A percentile compares a stretch with the other conserved stretches of the same genome.
phyloP scores from a whole-genome alignment of 371 early-diverging fungal species.

The Lichtheimia ornata region DNA sequence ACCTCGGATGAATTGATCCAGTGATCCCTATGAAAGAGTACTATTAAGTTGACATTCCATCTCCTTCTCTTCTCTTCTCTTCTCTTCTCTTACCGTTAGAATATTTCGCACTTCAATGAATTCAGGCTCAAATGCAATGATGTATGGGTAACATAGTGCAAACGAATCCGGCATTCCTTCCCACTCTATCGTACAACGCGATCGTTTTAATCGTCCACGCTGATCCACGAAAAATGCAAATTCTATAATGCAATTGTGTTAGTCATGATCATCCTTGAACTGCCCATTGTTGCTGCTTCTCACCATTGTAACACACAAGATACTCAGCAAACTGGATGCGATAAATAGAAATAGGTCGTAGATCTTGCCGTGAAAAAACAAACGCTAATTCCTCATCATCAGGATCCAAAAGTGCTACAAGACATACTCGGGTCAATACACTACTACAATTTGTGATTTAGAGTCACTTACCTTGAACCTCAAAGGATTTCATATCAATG shows the following conservation, averaged over 20 bases:
- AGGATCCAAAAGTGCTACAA: constrained; percentile 36
- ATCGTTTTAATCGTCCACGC: constrained; percentile 34
- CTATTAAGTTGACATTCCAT: neutral
- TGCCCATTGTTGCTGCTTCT: neutral
- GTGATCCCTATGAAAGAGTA: constrained; percentile 24
- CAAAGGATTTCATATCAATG: constrained; percentile 81
- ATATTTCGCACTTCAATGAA: constrained; percentile 90
- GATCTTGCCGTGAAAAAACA: constrained; percentile 23
- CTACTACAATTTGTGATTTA: neutral
- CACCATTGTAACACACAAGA: constrained; percentile 82
- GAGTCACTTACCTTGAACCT: constrained; percentile 31
- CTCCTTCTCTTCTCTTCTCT: too few species aligned
- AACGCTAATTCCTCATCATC: constrained; percentile 34
- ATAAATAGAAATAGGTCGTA: constrained; percentile 77
- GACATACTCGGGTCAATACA: neutral
- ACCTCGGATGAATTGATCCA: constrained; percentile 43
- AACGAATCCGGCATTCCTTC: constrained; percentile 57
- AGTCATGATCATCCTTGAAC: neutral
- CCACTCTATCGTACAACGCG: constrained; percentile 44
- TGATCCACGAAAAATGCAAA: constrained; percentile 92
- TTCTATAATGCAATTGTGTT: constrained; percentile 48
- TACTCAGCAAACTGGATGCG: constrained; percentile 74
- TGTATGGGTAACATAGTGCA: constrained; percentile 76
- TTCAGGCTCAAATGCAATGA: constrained; percentile 85
- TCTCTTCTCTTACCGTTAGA: constrained; percentile 56